Base-by-base conservation (phyloP, 495 filamentous ascomycete species). In the Thermochaetoides thermophila region DNA sequence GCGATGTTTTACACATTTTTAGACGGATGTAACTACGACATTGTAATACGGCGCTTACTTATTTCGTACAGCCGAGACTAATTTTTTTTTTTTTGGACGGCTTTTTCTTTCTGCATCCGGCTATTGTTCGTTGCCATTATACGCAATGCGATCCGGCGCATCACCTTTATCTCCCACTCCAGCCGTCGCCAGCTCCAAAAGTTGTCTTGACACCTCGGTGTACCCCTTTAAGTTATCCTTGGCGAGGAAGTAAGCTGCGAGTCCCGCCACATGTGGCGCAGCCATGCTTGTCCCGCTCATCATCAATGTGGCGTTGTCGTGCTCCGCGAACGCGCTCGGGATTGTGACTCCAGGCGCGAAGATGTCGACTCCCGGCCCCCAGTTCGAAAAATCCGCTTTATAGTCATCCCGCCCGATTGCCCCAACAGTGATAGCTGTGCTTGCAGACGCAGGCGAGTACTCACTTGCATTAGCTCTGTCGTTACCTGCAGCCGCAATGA, bases 311-410 rank as follows among this genome's bases (percentile, higher is more conserved):
- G 56, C 60, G 7, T 30, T 38, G 24, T 63, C 56, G 6, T 22
- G 20, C 17, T 34, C 23, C 14, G 43, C 38, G 8, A 28, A 38
- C n/a, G 45, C 20, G 27, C 42, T 53, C 3, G 62, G 61, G 11
- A 67, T 49, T 34, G 35, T 36, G 15, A 61, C 44, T 0, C 73
- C 73, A 1, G 73, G 73, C 9, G 71, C 73, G 37, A 73, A 73
- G 37, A 78, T 40, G 34, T 78, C 73, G n/a, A 80, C 62, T 13
- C 57, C 43, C 4, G 48, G 19, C 4, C 75, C 74, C 39, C 52
- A 78, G 57, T 80, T 80, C 41, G 66, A 71, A 52, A 68, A 77
- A 2, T 35, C 50, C 13, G 73, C 63, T 12, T 63, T 56, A 21
- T 38, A 33, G 37, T 69, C 66, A 27, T 38, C 42, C 5, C 29